Percentiles rank a stretch among this genome's conserved stretches.
Evolutionary conservation across 1,284 basidiomycete genomes (phyloP).

Genomic region (Ceratobasidium sp.): DNA sequence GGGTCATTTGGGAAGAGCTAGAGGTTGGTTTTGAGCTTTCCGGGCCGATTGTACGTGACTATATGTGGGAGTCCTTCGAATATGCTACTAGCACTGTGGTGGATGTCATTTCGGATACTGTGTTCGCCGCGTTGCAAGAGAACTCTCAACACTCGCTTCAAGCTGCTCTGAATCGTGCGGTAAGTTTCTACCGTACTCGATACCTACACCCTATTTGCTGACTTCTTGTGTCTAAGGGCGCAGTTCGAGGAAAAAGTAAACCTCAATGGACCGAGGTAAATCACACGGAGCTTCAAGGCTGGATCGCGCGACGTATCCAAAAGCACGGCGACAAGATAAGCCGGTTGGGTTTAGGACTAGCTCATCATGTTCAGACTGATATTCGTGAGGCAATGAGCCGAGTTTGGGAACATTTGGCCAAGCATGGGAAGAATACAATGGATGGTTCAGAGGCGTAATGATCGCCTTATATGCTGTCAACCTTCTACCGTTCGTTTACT

Average conservation of each 20-base stretch:
- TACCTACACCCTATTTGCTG: background rate
- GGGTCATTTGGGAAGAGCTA: slow-evolving; percentile 37
- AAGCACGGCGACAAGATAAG: slow-evolving; percentile 39
- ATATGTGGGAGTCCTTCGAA: slow-evolving; percentile 40
- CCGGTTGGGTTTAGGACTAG: slow-evolving; percentile 32
- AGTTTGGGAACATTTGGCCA: slow-evolving; percentile 35
- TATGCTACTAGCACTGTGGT: slow-evolving; percentile 40
- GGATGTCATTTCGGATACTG: slow-evolving; percentile 36
- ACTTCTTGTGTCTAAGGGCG: slow-evolving; percentile 1
- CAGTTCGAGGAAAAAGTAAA: slow-evolving; percentile 4
- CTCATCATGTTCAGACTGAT: slow-evolving; percentile 26
- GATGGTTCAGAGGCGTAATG: background rate
- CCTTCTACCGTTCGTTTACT: background rate
- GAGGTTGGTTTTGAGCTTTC: slow-evolving; percentile 33
- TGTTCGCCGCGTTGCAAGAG: slow-evolving; percentile 30
- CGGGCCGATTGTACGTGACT: slow-evolving; percentile 35
- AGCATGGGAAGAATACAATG: background rate
- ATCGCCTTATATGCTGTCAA: background rate
- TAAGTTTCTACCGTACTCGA: slow-evolving; percentile 2
- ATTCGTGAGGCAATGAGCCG: slow-evolving; percentile 34
- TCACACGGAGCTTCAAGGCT: slow-evolving; percentile 38
- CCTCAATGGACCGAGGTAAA: slow-evolving; percentile 32
- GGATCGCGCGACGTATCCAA: slow-evolving; percentile 38
- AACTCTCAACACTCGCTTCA: slow-evolving; percentile 28
- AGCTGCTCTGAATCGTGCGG: slow-evolving; percentile 28